Percentiles rank a stretch among this genome's conserved stretches.
phyloP scores from a whole-genome alignment of 495 filamentous ascomycete species.

The Chaetomium tenue region DNA sequence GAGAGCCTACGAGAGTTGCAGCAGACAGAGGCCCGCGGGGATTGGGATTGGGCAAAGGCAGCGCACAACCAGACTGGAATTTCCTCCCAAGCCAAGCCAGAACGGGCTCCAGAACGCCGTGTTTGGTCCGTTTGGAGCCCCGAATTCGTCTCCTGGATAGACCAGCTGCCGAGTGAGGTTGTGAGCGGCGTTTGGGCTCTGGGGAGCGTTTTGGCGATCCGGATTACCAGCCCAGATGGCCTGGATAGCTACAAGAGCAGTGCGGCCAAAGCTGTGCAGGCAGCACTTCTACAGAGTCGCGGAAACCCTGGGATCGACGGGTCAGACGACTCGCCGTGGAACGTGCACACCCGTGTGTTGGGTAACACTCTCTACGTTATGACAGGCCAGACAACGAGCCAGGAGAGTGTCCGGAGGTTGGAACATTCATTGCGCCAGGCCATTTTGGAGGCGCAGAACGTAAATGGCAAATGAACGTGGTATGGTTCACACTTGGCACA shows the following conservation, averaged over 20 bases:
- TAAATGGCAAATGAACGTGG: no score
- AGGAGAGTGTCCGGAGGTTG: slow-evolving; percentile 31
- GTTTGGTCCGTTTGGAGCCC: slow-evolving; percentile 71
- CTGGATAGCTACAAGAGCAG: slow-evolving; percentile 62
- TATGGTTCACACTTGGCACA: no score
- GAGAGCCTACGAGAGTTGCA: slow-evolving; percentile 56
- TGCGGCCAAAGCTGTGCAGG: slow-evolving; percentile 60
- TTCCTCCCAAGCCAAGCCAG: not conserved
- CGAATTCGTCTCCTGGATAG: slow-evolving; percentile 52
- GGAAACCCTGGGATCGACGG: not conserved
- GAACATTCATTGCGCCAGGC: slow-evolving; percentile 1
- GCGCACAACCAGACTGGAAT: not conserved
- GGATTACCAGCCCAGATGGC: slow-evolving; percentile 46
- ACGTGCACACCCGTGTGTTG: slow-evolving; percentile 69
- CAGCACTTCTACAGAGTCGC: slow-evolving; percentile 44
- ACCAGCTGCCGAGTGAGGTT: slow-evolving; percentile 34
- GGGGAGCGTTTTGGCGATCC: slow-evolving; percentile 67
- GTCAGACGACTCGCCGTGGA: slow-evolving; percentile 38
- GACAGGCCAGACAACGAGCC: slow-evolving; percentile 61
- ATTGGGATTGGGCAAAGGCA: slow-evolving; percentile 48
- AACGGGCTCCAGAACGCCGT: not conserved
- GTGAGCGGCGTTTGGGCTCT: slow-evolving; percentile 67
- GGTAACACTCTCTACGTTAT: slow-evolving; percentile 78
- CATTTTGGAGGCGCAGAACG: not conserved
- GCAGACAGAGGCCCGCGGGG: slow-evolving; percentile 51